Evolutionary conservation across 78 protist species (phyloP).

Genomic region (Capsaspora owczarzaki): DNA sequence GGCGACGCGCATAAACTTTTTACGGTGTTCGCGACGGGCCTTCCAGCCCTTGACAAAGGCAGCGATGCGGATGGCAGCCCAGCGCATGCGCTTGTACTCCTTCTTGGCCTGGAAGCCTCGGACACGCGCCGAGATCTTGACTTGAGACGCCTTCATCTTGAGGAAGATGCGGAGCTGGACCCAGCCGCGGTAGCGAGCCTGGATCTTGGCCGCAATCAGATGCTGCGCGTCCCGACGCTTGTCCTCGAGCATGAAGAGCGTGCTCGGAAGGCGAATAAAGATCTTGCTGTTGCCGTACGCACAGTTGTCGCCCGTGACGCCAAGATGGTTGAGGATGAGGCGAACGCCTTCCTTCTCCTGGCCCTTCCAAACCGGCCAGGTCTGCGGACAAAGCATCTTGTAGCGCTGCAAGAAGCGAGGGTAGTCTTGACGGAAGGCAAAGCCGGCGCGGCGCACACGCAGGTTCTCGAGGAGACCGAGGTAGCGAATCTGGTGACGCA

Average conservation of each 20-base stretch:
- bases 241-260: constrained; percentile 58
- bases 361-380: constrained; percentile 69
- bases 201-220: constrained; percentile 46
- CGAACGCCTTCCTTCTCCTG: constrained; percentile 39
- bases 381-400: constrained; percentile 37
- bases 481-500: constrained; percentile 27
- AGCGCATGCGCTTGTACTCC: neutral
- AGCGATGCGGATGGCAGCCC: neutral
- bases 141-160: neutral
- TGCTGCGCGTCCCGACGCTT: constrained; percentile 37
- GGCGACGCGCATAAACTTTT: no score
- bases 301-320: neutral
- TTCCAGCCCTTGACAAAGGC: neutral
- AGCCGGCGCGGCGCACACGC: constrained; percentile 86
- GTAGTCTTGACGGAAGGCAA: constrained; percentile 62
- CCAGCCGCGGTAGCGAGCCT: constrained; percentile 38
- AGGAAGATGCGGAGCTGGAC: neutral
- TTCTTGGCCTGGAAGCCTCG: neutral
- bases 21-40: no score
- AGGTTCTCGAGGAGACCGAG: constrained; percentile 80
- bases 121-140: neutral
- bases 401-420: constrained; percentile 35
- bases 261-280: constrained; percentile 63
- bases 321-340: neutral
- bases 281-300: constrained; percentile 73